Conservation (phyloP, 139 green algal genomes). For the Volvox africanus region DNA sequence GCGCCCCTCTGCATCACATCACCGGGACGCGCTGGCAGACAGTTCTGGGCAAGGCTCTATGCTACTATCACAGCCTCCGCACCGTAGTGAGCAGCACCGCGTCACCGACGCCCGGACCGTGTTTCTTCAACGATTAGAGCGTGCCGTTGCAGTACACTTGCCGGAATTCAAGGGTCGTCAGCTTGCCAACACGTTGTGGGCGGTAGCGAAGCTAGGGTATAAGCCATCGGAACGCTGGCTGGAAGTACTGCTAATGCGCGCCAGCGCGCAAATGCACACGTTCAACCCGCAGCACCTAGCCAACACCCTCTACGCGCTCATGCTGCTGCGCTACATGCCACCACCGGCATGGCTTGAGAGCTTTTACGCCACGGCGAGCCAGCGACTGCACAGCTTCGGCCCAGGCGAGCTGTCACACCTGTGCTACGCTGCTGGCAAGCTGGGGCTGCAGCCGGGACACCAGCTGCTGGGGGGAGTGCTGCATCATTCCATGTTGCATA, state of each 20-base stretch:
- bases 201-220: slow-evolving; percentile 37
- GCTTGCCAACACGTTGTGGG: slow-evolving; percentile 67
- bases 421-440: slow-evolving; percentile 55
- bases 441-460: slow-evolving; percentile 28
- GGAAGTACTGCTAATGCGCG: not conserved
- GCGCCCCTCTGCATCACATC: too few species aligned
- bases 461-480: slow-evolving; percentile 30
- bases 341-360: slow-evolving; percentile 25
- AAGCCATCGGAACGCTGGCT: slow-evolving; percentile 19
- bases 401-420: slow-evolving; percentile 46
- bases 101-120: not conserved
- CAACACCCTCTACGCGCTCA: slow-evolving; percentile 54
- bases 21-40: too few species aligned
- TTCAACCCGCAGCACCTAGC: slow-evolving; percentile 54
- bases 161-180: slow-evolving; percentile 44
- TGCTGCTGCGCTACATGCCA: slow-evolving; percentile 33
- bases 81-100: not conserved
- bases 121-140: slow-evolving; percentile 13
- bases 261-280: not conserved
- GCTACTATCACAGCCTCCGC: too few species aligned
- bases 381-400: slow-evolving; percentile 36
- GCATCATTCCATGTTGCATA: not conserved
- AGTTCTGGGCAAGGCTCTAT: too few species aligned
- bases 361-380: slow-evolving; percentile 20
- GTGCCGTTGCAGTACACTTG: not conserved